Evolutionary conservation across 768 basidiomycete genomes (phyloP), one percentile per base, ranked within the genome.

Genomic region (Leccinellum albellum): DNA sequence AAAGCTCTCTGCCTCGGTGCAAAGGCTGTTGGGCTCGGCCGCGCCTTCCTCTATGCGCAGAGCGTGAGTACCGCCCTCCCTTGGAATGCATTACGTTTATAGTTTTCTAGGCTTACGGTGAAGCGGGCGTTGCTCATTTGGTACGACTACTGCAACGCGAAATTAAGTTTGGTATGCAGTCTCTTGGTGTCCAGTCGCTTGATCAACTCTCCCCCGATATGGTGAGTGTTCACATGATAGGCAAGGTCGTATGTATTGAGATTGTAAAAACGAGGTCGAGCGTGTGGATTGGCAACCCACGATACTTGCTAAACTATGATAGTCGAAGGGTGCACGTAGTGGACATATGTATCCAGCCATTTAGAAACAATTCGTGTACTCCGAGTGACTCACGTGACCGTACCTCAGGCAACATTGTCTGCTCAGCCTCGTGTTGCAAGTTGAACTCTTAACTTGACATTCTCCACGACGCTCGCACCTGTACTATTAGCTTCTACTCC

Each of bases 1-100:
- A 97, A 96, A 71, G 94, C 94, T 0, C 74, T 96, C 10, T 95
- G 92, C 67, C 77, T 97, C 8, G 94, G 94, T 10, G 94, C 94
- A 3, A 86, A 74, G 60, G 91, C 88, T 8, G 91, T 94, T 17
- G 94, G 94, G 4, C 74, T 97, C 31, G 94, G 94, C 2, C 78
- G 94, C 14, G 80, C 89, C 14, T 91, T 94, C 77, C 78, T 97
- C 12, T 96, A 89, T 65, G 92, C 88, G 2, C 87, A 91, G 73
- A 88, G 88, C 64, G 89, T 90, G 71, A 66, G 81, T 67, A 13
- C 10, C 33, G 24, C 23, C 44, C 6, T 29, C 52, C n/a, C 47
- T 9, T 15, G 10, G n/a, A 33, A 29, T 44, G 21, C 33, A 17
- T 60, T 45, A n/a, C 13, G 29, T 53, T 61, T 17, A 70, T 29